Conservation (phyloP, 495 filamentous ascomycete genomes). For the Podospora pseudocomata region DNA sequence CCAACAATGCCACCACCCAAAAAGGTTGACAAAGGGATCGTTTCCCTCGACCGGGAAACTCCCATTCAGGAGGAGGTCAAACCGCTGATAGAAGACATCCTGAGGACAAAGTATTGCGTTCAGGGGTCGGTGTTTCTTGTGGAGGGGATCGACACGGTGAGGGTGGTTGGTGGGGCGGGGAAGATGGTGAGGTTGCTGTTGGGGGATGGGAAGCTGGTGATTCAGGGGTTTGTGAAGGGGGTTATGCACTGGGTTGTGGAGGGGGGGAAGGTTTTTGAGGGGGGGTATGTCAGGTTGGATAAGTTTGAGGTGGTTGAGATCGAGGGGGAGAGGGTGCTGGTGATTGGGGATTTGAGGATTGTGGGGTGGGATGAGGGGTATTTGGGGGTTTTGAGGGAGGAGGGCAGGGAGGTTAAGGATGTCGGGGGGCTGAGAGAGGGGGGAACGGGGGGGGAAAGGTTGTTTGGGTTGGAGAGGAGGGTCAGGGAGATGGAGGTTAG, state of each 20-base stretch:
- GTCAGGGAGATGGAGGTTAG: neutral
- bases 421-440: constrained; percentile 10
- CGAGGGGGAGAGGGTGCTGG: constrained; percentile 27
- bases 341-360: constrained; percentile 38
- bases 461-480: neutral
- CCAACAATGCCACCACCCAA: neutral
- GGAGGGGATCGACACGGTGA: constrained; percentile 37
- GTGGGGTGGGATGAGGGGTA: constrained; percentile 41
- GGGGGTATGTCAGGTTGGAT: constrained; percentile 41
- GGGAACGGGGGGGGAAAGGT: constrained; percentile 5
- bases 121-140: constrained; percentile 44
- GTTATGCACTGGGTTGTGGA: constrained; percentile 40
- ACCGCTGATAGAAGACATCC: constrained; percentile 46
- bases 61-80: constrained; percentile 43
- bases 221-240: constrained; percentile 41
- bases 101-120: constrained; percentile 37
- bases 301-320: constrained; percentile 23
- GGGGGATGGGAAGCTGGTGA: constrained; percentile 43
- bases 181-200: constrained; percentile 33
- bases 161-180: constrained; percentile 9
- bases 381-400: constrained; percentile 21
- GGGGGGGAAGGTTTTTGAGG: constrained; percentile 34
- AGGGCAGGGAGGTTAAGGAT: constrained; percentile 13
- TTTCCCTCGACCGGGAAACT: constrained; percentile 18
- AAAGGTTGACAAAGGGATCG: neutral